A percentile compares a stretch with the other conserved stretches of the same genome.
phyloP scores from a whole-genome alignment of 345 rosid genomes.

The Eucalyptus camaldulensis region DNA sequence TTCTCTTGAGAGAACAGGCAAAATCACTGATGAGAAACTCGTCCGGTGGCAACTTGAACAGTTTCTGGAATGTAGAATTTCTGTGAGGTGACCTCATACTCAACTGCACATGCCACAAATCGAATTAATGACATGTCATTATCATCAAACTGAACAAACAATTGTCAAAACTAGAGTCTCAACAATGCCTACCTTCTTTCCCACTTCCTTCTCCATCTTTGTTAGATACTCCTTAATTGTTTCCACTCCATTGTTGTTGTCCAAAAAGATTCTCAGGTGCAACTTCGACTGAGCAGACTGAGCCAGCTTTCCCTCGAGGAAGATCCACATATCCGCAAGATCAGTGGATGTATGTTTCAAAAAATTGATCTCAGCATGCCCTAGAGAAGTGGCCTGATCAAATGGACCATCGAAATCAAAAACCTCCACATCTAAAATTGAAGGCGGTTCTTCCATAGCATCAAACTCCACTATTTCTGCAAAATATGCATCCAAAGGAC shows the following conservation, averaged over 20 bases:
- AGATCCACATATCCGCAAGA: constrained; percentile 69
- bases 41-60: constrained; percentile 79
- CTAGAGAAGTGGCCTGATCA: constrained; percentile 78
- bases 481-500: not conserved
- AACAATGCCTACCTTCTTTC: constrained; percentile 56
- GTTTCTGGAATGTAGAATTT: constrained; percentile 67
- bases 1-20: constrained; percentile 69
- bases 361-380: constrained; percentile 80
- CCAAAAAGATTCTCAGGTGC: constrained; percentile 65
- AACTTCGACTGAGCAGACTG: constrained; percentile 74
- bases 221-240: constrained; percentile 65
- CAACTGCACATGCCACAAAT: constrained; percentile 31
- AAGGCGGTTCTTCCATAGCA: constrained; percentile 94
- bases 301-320: constrained; percentile 74
- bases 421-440: constrained; percentile 78
- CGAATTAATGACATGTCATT: not conserved
- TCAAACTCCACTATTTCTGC: constrained; percentile 89
- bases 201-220: constrained; percentile 89
- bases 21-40: constrained; percentile 80
- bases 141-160: not conserved
- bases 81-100: constrained; percentile 68
- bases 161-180: not conserved
- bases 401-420: constrained; percentile 93
- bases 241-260: constrained; percentile 69
- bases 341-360: constrained; percentile 64